These are phyloP conservation scores for Pseudonitzschia multiseries DNA, from an alignment of 108 stramenopile species.

Conservation along the genomic window DNA sequence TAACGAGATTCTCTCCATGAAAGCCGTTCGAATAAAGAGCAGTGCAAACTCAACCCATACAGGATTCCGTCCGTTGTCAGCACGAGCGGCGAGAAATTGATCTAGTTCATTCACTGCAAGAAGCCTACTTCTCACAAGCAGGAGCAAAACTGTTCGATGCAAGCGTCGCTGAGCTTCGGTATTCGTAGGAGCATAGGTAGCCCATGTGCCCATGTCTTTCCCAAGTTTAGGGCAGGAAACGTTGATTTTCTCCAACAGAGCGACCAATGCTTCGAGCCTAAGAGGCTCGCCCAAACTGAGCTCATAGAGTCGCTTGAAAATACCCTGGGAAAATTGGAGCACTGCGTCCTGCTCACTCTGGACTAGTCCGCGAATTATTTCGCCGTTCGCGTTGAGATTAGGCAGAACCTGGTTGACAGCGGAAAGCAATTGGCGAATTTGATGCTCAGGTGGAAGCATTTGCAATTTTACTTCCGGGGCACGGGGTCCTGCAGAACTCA, in stretches of 20 bases:
- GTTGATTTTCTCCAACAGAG: conserved; percentile 85
- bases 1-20: conserved; percentile 73
- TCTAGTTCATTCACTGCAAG: conserved; percentile 81
- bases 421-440: conserved; percentile 83
- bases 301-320: conserved; percentile 98
- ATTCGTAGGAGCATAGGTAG: conserved; percentile 87
- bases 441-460: conserved; percentile 91
- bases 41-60: conserved; percentile 92
- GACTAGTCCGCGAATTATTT: conserved; percentile 45
- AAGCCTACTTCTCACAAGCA: conserved; percentile 84
- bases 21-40: conserved; percentile 83
- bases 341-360: conserved; percentile 82
- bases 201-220: conserved; percentile 89
- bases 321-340: conserved; percentile 88
- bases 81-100: conserved; percentile 76
- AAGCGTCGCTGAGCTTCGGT: conserved; percentile 85
- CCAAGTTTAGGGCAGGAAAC: conserved; percentile 82
- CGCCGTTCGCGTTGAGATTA: conserved; percentile 40
- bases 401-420: conserved; percentile 84
- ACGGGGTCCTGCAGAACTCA: conserved; percentile 77
- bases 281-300: conserved; percentile 81
- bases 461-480: conserved; percentile 82
- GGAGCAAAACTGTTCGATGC: conserved; percentile 88
- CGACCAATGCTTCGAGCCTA: conserved; percentile 83
- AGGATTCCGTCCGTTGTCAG: conserved; percentile 80